Percentiles rank a stretch among this genome's conserved stretches.
Evolutionary conservation across 2,329 filamentous ascomycete genomes (phyloP).

Genomic region (Penicillium sp.): DNA sequence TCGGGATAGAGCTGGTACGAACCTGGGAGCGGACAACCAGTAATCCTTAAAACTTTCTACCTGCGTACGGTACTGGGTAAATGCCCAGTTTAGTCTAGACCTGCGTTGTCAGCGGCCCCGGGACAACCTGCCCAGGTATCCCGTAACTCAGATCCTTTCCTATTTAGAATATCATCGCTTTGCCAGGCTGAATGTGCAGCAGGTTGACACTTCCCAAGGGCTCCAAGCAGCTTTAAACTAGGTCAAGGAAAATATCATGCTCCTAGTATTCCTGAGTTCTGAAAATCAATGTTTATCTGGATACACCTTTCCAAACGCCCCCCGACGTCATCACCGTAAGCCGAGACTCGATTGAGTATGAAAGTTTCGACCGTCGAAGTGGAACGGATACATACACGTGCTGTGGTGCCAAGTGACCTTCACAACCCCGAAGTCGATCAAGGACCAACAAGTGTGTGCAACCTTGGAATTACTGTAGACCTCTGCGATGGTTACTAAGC

Average conservation of each 20-base stretch:
- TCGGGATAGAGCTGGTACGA: neutral
- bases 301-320: neutral
- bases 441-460: neutral
- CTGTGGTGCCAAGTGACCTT: neutral
- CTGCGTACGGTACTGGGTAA: too few relatives aligned
- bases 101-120: too few relatives aligned
- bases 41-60: too few relatives aligned
- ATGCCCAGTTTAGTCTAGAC: neutral
- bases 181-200: neutral
- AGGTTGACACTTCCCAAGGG: neutral
- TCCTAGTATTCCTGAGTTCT: too few relatives aligned
- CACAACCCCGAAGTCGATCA: neutral
- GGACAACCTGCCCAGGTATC: neutral
- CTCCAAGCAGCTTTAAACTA: neutral
- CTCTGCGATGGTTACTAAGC: neutral
- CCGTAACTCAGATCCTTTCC: neutral
- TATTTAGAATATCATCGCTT: neutral
- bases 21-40: neutral
- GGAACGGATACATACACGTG: too few relatives aligned
- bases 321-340: neutral
- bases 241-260: neutral
- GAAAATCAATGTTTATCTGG: too few relatives aligned
- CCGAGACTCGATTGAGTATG: too few relatives aligned
- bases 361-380: too few relatives aligned
- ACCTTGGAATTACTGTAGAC: neutral